Evolutionary conservation across 2,329 filamentous ascomycete genomes (phyloP), one percentile per base, ranked within the genome.

Genomic region (Triangularia setosa): DNA sequence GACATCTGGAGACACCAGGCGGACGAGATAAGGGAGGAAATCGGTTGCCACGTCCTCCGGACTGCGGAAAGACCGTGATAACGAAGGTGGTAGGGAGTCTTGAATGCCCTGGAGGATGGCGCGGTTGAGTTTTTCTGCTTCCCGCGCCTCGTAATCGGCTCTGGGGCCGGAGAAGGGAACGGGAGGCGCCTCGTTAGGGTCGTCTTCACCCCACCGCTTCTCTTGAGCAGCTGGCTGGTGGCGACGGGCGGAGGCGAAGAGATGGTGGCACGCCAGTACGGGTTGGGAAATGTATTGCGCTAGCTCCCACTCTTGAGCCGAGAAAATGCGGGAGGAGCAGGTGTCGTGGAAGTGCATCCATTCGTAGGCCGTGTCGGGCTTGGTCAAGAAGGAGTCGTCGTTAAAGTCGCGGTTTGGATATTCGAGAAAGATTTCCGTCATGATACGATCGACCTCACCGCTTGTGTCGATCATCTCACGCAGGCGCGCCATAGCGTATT

Each of bases 341-440:
- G 82, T 81, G 72, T 98, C 95, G 76, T 97, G 91, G 77, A 99
- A 98, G 75, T 96, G 83, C 62, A 99, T 85, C 95, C 95, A 99
- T 73, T 97, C 94, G 75, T 97, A 96, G 0, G 92, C 92, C 75
- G 85, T 80, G 69, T 90, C 88, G 0, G 96, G 96, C 74, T 99
- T 99, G 33, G 89, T 91, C 30, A 99, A 87, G 70, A 92, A 90
- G 0, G 89, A 90, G 76, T 99, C 95, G 75, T 99, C 95, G 78
- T 97, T 96, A 77, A 90, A 99, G 21, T 93, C 88, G 70, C 93
- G 91, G 52, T 87, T 87, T 0, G 94, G 93, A 75, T 97, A 99
- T 69, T 90, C 85, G 23, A 90, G 83, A 73, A 97, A 97, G 71
- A 96, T 89, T 67, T 98, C 91, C 18, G 87, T 88, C 73, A 94